Base-by-base conservation (phyloP, 768 basidiomycete species). In the Mycena galopus region DNA sequence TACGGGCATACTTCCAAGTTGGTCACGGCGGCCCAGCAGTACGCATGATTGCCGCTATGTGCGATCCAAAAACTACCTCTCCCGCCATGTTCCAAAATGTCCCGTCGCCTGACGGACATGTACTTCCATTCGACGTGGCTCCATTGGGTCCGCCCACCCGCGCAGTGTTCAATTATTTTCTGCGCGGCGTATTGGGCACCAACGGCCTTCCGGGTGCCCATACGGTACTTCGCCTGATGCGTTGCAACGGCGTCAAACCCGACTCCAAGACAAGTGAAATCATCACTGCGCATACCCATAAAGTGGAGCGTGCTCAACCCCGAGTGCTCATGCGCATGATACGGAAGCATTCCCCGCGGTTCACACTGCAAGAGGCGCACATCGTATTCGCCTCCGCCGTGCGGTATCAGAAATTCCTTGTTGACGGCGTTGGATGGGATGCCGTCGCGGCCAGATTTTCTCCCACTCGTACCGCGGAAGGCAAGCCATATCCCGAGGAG, bases 81-180 rank as follows among this genome's bases (percentile, higher is more conserved):
- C 71, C 65, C 32, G 83, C 73, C 50, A 60, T 82, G 33, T 84
- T 83, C 57, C 56, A 79, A 27, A 64, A 73, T 57, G 65, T 81
- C 19, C 51, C 78, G 23, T 75, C 74, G 25, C 72, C 78, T 27
- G 71, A 72, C 55, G 58, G 44, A 3, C 32, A 73, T 30, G 65
- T 71, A 32, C 75, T 83, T 27, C 82, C 84, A 29, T 81, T 81
- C 63, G 74, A 80, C 35, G 76, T 78, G 7, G 67, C 81, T 3
- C 75, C 71, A 39, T 76, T 88, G 29, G 64, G 58, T 30, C 72
- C 73, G 17, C 86, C 86, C 37, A 85, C 85, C 9, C 79, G 82
- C 42, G 82, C 85, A 62, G 80, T 93, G 30, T 89, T 93, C 82
- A 94, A 95, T 77, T 85, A 89, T 23, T 80, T 92, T 23, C 81